Evolutionary conservation across 1,139 yeast species (phyloP).

Genomic region (Candida tetrigidarum): DNA sequence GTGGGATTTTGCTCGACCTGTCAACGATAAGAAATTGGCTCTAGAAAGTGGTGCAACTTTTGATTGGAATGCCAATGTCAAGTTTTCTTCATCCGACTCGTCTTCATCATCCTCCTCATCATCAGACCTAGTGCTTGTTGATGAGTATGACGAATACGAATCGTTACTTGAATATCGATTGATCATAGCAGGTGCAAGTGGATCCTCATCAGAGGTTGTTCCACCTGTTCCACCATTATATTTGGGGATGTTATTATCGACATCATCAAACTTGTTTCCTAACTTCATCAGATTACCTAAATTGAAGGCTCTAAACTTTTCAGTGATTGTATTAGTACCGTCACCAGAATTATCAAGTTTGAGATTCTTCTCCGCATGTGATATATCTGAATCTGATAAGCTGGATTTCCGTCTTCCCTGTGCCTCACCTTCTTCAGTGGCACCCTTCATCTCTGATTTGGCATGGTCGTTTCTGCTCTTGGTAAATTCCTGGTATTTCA

Average conservation of each 20-base stretch:
- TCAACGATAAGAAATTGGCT: conserved; percentile 40
- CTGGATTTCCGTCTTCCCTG: conserved; percentile 17
- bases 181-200: conserved; percentile 23
- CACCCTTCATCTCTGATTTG: conserved; percentile 10
- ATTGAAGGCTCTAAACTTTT: conserved; percentile 42
- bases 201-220: conserved; percentile 19
- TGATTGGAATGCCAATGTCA: conserved; percentile 56
- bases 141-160: conserved; percentile 16
- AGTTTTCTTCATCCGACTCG: conserved; percentile 47
- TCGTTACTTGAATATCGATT: conserved; percentile 9
- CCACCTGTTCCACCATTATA: background rate
- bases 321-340: conserved; percentile 25
- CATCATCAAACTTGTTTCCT: conserved; percentile 6
- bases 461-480: conserved; percentile 15
- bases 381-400: conserved; percentile 16
- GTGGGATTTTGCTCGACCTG: conserved; percentile 46
- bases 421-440: background rate
- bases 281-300: conserved; percentile 42
- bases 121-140: conserved; percentile 14
- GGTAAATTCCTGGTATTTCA: conserved; percentile 40
- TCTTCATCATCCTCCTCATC: conserved; percentile 28
- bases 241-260: too few relatives aligned
- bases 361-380: background rate
- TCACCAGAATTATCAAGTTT: conserved; percentile 6
- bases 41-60: conserved; percentile 40